Base-by-base conservation (phyloP, 106 monocot genomes). In the Phalaenopsis equestris region DNA sequence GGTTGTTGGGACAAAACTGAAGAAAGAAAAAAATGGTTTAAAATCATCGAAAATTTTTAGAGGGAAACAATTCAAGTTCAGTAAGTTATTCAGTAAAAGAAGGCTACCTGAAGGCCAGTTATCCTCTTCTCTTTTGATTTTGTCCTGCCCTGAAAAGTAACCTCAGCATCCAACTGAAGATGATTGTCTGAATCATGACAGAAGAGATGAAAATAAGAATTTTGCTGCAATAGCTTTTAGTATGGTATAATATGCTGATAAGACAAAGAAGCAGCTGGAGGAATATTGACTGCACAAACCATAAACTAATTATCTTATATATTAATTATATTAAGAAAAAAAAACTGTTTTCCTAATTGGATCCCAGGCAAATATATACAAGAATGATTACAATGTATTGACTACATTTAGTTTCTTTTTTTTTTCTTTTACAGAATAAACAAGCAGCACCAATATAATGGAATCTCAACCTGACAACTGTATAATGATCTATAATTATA, bases 91-190 rank as follows among this genome's bases (percentile, higher is more conserved):
- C 52, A 41, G 41, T 73, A 11, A 64, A 68, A 18, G 57, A 64
- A 42, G 67, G 64, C 0, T 82, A 98, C 98, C 94, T 98, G 88
- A 86, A 98, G 88, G 56, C 94, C 86, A 12, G 92, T 98, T 75
- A 98, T 92, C 84, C 90, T 90, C 67, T 83, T 92, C 52, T 79
- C 84, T 58, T 70, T 75, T 43, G 87, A 92, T 79, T 91, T 98
- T 84, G 88, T 98, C 81, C 87, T 91, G 18, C 90, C 82, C 72
- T 86, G 82, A n/a, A 91, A 75, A 12, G 78, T 81, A 67, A 93
- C 43, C 73, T 86, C 81, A 83, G 77, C 65, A 56, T 85, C 85
- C 68, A 90, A 75, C 81, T 91, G 48, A 36, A 94, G 85, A 55
- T 85, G 79, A 79, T 89, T 85, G 82, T 88, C 96, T 96, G 87